Conservation (phyloP, 2,329 filamentous ascomycete genomes). For the Cucurbitaria berberidis region DNA sequence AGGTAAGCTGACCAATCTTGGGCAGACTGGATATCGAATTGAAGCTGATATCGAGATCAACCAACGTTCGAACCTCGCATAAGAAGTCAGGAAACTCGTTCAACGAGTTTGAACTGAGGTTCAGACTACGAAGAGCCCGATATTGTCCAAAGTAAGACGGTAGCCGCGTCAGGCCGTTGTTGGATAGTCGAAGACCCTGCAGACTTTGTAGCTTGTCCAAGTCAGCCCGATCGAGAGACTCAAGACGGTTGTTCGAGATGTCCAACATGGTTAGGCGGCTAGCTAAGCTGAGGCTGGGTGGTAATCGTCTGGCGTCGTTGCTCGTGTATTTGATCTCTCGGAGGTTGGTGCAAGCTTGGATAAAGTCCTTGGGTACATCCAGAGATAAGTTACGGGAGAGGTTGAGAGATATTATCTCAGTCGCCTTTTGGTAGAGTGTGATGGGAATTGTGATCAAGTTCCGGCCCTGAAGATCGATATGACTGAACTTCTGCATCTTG, state of each 20-base stretch:
- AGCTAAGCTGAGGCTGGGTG: constrained; percentile 82
- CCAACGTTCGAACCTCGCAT: constrained; percentile 78
- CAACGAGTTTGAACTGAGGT: constrained; percentile 92
- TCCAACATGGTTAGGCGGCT: constrained; percentile 85
- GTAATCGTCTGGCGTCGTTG: constrained; percentile 88
- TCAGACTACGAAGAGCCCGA: constrained; percentile 78
- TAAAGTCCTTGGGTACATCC: constrained; percentile 93
- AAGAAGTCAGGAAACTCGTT: constrained; percentile 84
- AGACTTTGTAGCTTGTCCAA: constrained; percentile 76
- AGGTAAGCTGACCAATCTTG: constrained; percentile 77
- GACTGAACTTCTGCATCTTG: constrained; percentile 88
- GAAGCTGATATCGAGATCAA: constrained; percentile 96
- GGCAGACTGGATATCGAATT: constrained; percentile 84
- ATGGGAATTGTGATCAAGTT: constrained; percentile 96
- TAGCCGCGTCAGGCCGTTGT: constrained; percentile 82
- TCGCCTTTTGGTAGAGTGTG: constrained; percentile 85
- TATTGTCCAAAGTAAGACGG: constrained; percentile 85
- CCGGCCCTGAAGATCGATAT: constrained; percentile 87
- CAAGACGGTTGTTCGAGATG: constrained; percentile 90
- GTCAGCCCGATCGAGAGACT: constrained; percentile 84
- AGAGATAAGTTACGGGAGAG: constrained; percentile 90
- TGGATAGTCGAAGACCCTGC: constrained; percentile 89
- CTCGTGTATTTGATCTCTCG: constrained; percentile 95
- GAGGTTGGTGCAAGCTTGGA: constrained; percentile 88
- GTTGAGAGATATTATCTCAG: constrained; percentile 93